phyloP scores from a whole-genome alignment of 805 yeast genomes.

The Saccharomyces paradoxus region DNA sequence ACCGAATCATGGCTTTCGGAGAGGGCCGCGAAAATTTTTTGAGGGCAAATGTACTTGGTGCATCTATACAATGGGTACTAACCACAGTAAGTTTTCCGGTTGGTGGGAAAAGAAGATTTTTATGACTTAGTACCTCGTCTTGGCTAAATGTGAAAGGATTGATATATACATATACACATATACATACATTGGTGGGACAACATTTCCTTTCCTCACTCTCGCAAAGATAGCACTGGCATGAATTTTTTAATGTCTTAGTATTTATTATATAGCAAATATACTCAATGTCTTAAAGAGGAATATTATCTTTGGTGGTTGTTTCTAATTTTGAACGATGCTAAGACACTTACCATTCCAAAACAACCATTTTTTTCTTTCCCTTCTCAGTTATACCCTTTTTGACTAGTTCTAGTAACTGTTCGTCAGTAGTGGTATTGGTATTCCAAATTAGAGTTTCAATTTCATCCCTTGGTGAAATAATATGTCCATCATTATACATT shows the following conservation, averaged over 20 bases:
- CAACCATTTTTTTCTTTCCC: conserved; percentile 27
- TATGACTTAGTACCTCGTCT: too few species aligned
- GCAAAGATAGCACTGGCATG: not conserved
- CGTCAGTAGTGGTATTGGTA: conserved; percentile 28
- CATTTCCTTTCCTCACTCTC: not conserved
- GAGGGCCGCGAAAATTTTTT: too few species aligned
- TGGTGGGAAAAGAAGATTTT: not conserved
- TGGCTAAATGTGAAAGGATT: too few species aligned
- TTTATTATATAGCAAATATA: not conserved
- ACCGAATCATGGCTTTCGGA: too few species aligned
- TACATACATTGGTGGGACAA: not conserved
- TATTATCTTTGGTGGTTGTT: not conserved
- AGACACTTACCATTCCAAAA: conserved; percentile 21
- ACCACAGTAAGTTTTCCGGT: too few species aligned
- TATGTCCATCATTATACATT: conserved; percentile 49
- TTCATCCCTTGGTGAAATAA: conserved; percentile 43
- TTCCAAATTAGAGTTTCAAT: conserved; percentile 31
- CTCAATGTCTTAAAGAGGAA: not conserved
- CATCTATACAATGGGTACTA: not conserved
- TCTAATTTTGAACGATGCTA: not conserved
- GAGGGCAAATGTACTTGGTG: too few species aligned
- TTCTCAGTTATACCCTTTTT: conserved; percentile 36
- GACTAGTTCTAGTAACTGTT: conserved; percentile 37
- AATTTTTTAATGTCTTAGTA: not conserved
- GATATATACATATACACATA: too few species aligned